Evolutionary conservation across 768 basidiomycete species (phyloP).

Genomic region (Amyloporia xantha): DNA sequence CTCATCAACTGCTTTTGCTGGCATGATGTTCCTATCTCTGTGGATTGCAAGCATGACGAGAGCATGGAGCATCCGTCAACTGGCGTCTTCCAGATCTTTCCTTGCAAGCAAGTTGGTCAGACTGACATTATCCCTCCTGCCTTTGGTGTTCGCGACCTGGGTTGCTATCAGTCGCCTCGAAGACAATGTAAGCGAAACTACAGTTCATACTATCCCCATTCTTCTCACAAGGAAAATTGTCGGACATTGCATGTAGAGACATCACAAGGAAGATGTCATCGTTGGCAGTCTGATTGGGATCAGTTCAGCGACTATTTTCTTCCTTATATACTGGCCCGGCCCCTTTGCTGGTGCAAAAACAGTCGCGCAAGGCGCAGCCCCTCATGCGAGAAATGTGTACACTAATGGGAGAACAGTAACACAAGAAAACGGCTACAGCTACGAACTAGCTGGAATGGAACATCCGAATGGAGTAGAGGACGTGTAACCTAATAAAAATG

Average conservation of each 20-base stretch:
- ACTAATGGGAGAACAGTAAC: slow-evolving; percentile 16
- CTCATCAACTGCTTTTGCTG: slow-evolving; percentile 58
- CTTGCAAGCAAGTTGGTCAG: slow-evolving; percentile 41
- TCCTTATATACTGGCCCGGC: slow-evolving; percentile 60
- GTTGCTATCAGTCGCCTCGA: slow-evolving; percentile 58
- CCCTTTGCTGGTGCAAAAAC: slow-evolving; percentile 36
- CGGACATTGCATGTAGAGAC: slow-evolving; percentile 36
- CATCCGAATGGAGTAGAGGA: slow-evolving; percentile 15
- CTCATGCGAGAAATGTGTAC: slow-evolving; percentile 39
- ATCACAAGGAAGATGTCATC: slow-evolving; percentile 65
- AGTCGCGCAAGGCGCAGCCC: neutral
- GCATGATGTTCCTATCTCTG: slow-evolving; percentile 57
- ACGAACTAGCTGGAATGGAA: slow-evolving; percentile 36
- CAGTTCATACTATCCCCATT: neutral
- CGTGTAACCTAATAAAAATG: slow-evolving; percentile 13
- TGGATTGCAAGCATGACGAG: slow-evolving; percentile 62
- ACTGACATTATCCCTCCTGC: slow-evolving; percentile 43
- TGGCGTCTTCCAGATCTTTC: slow-evolving; percentile 29
- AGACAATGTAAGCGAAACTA: slow-evolving; percentile 47
- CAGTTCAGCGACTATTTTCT: slow-evolving; percentile 40
- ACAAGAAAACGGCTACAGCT: slow-evolving; percentile 28
- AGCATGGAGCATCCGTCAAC: slow-evolving; percentile 44
- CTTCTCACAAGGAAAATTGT: neutral
- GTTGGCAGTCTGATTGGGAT: slow-evolving; percentile 56
- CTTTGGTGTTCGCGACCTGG: slow-evolving; percentile 50